Conservation (phyloP, 495 filamentous ascomycete species). For the Cercophora sp. region DNA sequence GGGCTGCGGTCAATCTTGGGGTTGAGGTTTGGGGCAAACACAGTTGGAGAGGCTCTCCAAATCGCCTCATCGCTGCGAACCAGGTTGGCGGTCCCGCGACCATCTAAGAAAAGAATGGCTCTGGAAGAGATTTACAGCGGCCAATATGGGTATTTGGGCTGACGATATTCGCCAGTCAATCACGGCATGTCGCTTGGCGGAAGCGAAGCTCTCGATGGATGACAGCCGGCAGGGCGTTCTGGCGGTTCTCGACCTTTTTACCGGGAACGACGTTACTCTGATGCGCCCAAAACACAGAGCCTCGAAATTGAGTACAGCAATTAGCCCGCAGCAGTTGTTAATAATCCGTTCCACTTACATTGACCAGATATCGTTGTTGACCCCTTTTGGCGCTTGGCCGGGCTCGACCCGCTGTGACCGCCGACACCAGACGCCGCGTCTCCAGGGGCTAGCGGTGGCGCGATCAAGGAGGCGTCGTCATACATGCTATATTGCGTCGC, state of each 20-base stretch:
- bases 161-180: conserved; percentile 12
- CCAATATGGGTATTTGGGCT: conserved; percentile 8
- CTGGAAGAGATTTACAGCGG: background rate
- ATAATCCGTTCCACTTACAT: conserved; percentile 13
- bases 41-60: conserved; percentile 1
- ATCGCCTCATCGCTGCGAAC: conserved; percentile 3
- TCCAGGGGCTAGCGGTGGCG: background rate
- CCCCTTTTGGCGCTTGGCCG: background rate
- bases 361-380: background rate
- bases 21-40: no score
- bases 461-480: conserved; percentile 4
- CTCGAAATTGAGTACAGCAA: conserved; percentile 11
- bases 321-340: background rate
- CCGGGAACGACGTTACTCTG: conserved; percentile 10
- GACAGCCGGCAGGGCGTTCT: no score
- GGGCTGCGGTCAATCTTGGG: no score
- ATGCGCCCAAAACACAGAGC: background rate
- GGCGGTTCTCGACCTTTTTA: conserved; percentile 13
- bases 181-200: conserved; percentile 3
- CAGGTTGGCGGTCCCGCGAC: conserved; percentile 10
- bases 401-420: background rate
- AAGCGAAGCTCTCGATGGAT: background rate
- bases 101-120: conserved; percentile 11
- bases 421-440: background rate
- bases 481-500: conserved; percentile 6